Evolutionary conservation across 768 basidiomycete genomes (phyloP), one percentile per base, ranked within the genome.

Genomic region (Naganishia antarctica): DNA sequence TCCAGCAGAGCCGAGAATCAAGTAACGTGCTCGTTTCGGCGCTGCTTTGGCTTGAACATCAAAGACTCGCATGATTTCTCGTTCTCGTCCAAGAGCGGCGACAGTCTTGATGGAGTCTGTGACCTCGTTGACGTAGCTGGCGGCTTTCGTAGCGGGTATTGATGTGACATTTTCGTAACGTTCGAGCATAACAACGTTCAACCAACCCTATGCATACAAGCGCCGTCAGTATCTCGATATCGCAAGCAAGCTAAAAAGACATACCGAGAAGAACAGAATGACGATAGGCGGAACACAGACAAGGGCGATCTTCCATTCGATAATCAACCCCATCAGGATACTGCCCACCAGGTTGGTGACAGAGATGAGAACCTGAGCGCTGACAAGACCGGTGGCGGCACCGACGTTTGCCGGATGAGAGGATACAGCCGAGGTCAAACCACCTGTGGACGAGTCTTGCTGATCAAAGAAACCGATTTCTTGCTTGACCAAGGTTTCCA

Each of bases 381-480:
- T 64, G 49, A 74, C 67, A 8, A 77, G 47, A 23, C 74, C 76
- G 7, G 71, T 48, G 16, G 71, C 66, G 15, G 60, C 68, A 11
- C 72, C 70, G 32, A 74, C 70, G 26, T 74, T 69, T 0, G 69
- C 45, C 1, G 73, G 69, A 34, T 74, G 68, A 18, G 51, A 58
- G 16, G 71, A 64, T 15, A 71, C 68, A 5, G 68, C 68, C 8
- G 71, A 69, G 1, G 73, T 74, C n/a, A 77, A 71, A n/a, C 66
- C 69, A 11, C 76, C 76, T 4, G 69, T 53, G 6, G 69, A 72
- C 11, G 69, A 67, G n/a, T 68, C 50, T 18, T 67, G 65, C 8
- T 61, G 49, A 40, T 77, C 76, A 53, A 77, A 77, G 53, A 69
- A 77, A 4, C 68, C 72, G 29, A 76, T 70, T 23, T 76, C 76